A percentile compares a stretch with the other conserved stretches of the same genome.
These are phyloP conservation scores for Pleoardoris graminearum DNA, from an alignment of 2,329 filamentous ascomycete genomes.

Conservation along the genomic window DNA sequence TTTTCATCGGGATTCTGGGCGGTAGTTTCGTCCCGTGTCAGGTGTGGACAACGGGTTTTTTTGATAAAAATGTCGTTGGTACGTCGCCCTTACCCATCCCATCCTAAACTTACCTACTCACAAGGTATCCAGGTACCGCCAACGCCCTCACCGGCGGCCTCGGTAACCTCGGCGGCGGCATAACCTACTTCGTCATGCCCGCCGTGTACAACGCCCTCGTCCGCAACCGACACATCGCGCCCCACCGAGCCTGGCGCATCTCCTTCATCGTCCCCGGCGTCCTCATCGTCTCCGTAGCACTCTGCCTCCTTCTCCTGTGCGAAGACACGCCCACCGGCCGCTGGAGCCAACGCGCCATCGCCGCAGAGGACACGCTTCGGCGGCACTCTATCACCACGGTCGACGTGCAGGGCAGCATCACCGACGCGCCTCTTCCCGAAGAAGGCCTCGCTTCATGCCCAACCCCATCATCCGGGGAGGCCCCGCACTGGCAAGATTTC, in stretches of 20 bases:
- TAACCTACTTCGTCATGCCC: slow-evolving; percentile 75
- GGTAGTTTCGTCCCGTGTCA: slow-evolving; percentile 81
- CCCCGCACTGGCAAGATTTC: slow-evolving; percentile 13
- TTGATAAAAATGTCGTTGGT: slow-evolving; percentile 92
- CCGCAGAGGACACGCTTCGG: slow-evolving; percentile 58
- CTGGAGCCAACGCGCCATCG: slow-evolving; percentile 71
- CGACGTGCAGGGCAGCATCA: slow-evolving; percentile 52
- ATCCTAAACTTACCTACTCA: background rate
- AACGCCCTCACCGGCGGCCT: slow-evolving; percentile 74
- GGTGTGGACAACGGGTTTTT: slow-evolving; percentile 89
- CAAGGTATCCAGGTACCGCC: slow-evolving; percentile 56
- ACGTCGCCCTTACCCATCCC: background rate
- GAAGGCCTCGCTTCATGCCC: slow-evolving; percentile 30
- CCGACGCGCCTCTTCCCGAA: slow-evolving; percentile 49
- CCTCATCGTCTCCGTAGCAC: slow-evolving; percentile 66
- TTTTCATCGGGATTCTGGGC: slow-evolving; percentile 78
- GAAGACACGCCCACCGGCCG: slow-evolving; percentile 79
- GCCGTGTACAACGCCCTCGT: slow-evolving; percentile 76
- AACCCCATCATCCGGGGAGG: slow-evolving; percentile 45
- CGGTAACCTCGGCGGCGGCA: slow-evolving; percentile 33
- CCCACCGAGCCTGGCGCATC: slow-evolving; percentile 76
- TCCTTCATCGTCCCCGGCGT: slow-evolving; percentile 81
- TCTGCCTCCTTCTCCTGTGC: slow-evolving; percentile 70
- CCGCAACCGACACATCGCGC: slow-evolving; percentile 56
- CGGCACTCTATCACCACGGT: slow-evolving; percentile 27